Conservation (phyloP, 2,329 filamentous ascomycete genomes). For the Ceratocystis albifundus region DNA sequence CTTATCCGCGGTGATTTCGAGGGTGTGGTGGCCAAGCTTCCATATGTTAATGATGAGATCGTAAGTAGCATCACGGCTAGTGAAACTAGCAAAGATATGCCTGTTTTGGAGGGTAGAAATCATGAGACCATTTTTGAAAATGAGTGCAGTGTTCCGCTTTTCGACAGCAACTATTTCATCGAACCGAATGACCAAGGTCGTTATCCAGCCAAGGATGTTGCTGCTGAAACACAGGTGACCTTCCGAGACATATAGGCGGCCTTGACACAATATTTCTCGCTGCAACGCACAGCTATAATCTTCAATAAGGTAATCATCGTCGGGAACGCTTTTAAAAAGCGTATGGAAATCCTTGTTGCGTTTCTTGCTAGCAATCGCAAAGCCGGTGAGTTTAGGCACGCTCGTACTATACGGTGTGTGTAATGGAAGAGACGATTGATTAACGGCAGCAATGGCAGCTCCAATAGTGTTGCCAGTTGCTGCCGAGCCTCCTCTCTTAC, state of each 20-base stretch:
- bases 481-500: constrained; percentile 74
- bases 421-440: constrained; percentile 32
- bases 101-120: constrained; percentile 92
- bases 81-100: constrained; percentile 90
- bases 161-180: constrained; percentile 95
- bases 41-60: constrained; percentile 96
- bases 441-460: constrained; percentile 59
- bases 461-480: constrained; percentile 58
- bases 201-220: constrained; percentile 97
- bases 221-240: constrained; percentile 97
- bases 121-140: constrained; percentile 96
- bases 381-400: constrained; percentile 74
- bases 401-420: constrained; percentile 52
- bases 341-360: constrained; percentile 90
- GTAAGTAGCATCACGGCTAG: constrained; percentile 89
- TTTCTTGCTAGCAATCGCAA: constrained; percentile 91
- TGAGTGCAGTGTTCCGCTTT: constrained; percentile 85
- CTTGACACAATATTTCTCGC: constrained; percentile 87
- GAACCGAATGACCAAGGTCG: constrained; percentile 93
- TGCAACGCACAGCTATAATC: constrained; percentile 96
- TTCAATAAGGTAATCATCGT: constrained; percentile 95
- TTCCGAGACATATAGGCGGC: constrained; percentile 89
- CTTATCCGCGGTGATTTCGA: constrained; percentile 87
- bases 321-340: constrained; percentile 89
- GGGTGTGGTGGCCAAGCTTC: constrained; percentile 87